Evolutionary conservation across 1,284 basidiomycete species (phyloP).

Genomic region (Malassezia psittaci): DNA sequence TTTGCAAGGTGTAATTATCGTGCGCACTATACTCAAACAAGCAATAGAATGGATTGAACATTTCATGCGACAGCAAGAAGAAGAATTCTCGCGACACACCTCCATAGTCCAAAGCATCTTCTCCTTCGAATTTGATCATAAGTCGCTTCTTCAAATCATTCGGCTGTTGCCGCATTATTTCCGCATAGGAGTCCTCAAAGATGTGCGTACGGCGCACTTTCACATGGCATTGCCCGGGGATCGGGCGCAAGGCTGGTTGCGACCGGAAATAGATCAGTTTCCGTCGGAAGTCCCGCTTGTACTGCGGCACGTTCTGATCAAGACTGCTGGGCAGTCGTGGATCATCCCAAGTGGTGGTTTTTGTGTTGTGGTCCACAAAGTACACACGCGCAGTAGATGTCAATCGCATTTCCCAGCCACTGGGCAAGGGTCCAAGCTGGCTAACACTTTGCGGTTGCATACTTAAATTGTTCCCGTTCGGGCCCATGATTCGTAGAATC

Average conservation of each 20-base stretch:
- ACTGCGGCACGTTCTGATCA: slow-evolving; percentile 92
- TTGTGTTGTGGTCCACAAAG: slow-evolving; percentile 89
- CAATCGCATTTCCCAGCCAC: slow-evolving; percentile 94
- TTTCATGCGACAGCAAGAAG: slow-evolving; percentile 94
- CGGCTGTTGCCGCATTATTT: slow-evolving; percentile 86
- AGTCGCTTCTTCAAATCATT: slow-evolving; percentile 92
- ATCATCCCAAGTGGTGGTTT: slow-evolving; percentile 94
- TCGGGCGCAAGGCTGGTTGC: slow-evolving; percentile 78
- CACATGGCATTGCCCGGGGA: slow-evolving; percentile 82
- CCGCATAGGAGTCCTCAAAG: slow-evolving; percentile 89
- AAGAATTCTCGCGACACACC: slow-evolving; percentile 98
- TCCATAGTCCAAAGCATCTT: slow-evolving; percentile 96
- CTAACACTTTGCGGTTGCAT: slow-evolving; percentile 70
- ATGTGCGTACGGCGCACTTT: slow-evolving; percentile 87
- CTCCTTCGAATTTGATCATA: slow-evolving; percentile 98
- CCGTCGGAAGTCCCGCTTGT: slow-evolving; percentile 95
- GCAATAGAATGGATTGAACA: slow-evolving; percentile 69
- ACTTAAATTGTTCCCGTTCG: slow-evolving; percentile 65
- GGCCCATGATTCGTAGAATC: slow-evolving; percentile 73
- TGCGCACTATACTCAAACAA: slow-evolving; percentile 98
- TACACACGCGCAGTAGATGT: slow-evolving; percentile 86
- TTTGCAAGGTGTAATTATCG: slow-evolving; percentile 97
- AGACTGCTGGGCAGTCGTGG: slow-evolving; percentile 68
- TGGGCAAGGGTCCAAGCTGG: slow-evolving; percentile 86
- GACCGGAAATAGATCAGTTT: slow-evolving; percentile 99